phyloP scores from a whole-genome alignment of 495 filamentous ascomycete genomes.

The Evansstolkia leycettana region DNA sequence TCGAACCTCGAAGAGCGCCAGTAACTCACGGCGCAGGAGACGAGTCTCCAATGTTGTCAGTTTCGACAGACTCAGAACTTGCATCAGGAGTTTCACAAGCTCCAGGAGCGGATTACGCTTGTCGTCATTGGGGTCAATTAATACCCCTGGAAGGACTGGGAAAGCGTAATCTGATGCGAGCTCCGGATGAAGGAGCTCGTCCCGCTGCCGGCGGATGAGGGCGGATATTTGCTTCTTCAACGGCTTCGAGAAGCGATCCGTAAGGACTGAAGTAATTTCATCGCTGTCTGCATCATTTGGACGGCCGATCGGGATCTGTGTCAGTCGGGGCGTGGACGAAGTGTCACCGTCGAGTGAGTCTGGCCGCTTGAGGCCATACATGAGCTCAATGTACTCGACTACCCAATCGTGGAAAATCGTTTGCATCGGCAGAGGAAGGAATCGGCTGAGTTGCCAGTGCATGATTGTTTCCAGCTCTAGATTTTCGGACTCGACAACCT shows the following conservation, averaged over 20 bases:
- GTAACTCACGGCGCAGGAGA: slow-evolving; percentile 74
- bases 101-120: slow-evolving; percentile 73
- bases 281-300: slow-evolving; percentile 42
- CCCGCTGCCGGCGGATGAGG: slow-evolving; percentile 70
- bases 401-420: slow-evolving; percentile 84
- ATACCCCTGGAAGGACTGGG: slow-evolving; percentile 69
- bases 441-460: slow-evolving; percentile 94
- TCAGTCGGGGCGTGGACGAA: slow-evolving; percentile 56
- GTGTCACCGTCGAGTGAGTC: slow-evolving; percentile 27
- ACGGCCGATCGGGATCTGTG: slow-evolving; percentile 52
- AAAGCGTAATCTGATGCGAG: slow-evolving; percentile 80
- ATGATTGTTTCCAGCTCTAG: slow-evolving; percentile 88
- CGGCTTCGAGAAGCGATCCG: slow-evolving; percentile 71
- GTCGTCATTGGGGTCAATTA: slow-evolving; percentile 41
- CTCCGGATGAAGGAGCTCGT: slow-evolving; percentile 82
- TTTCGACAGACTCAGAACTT: slow-evolving; percentile 80
- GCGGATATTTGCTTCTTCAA: slow-evolving; percentile 75
- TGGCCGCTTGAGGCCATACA: slow-evolving; percentile 74
- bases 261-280: slow-evolving; percentile 47
- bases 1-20: slow-evolving; percentile 80
- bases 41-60: slow-evolving; percentile 69
- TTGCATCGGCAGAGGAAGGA: slow-evolving; percentile 71
- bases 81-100: slow-evolving; percentile 81
- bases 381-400: slow-evolving; percentile 87
- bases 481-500: slow-evolving; percentile 71